A percentile compares a stretch with the other conserved stretches of the same genome.
Evolutionary conservation across 2,329 filamentous ascomycete species (phyloP).

Genomic region (Rhexocercosporidium sp.): DNA sequence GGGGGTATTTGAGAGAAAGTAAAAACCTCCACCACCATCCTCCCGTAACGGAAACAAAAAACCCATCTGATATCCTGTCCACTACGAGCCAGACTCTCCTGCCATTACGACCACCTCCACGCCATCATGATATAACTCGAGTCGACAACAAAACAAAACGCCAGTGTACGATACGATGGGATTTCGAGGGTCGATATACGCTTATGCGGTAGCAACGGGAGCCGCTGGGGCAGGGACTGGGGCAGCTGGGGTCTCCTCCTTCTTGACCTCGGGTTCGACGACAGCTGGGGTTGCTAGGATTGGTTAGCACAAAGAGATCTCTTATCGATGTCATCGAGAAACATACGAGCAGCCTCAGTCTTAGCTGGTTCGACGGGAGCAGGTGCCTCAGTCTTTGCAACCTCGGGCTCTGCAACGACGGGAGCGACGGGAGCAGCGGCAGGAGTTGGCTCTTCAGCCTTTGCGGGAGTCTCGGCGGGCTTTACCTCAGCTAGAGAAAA

Average conservation of each 20-base stretch:
- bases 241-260: slow-evolving; percentile 28
- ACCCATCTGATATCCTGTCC: slow-evolving; percentile 31
- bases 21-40: slow-evolving; percentile 26
- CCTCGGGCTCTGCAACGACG: slow-evolving; percentile 15
- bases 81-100: slow-evolving; percentile 29
- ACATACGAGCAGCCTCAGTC: slow-evolving; percentile 24
- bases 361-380: slow-evolving; percentile 29
- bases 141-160: slow-evolving; percentile 20
- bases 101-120: slow-evolving; percentile 36
- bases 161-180: slow-evolving; percentile 9
- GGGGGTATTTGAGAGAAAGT: slow-evolving; percentile 35
- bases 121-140: slow-evolving; percentile 26
- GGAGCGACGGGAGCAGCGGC: slow-evolving; percentile 13
- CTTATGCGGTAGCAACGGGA: slow-evolving; percentile 26
- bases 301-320: slow-evolving; percentile 3
- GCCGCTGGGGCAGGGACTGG: slow-evolving; percentile 24
- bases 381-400: slow-evolving; percentile 30
- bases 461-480: slow-evolving; percentile 28
- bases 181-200: slow-evolving; percentile 4
- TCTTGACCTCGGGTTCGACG: slow-evolving; percentile 26
- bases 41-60: slow-evolving; percentile 11
- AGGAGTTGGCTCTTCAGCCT: slow-evolving; percentile 30
- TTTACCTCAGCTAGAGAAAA: slow-evolving; percentile 26
- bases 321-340: not conserved
- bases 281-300: slow-evolving; percentile 26